These are phyloP conservation scores for Aureobasidium sp. DNA, from an alignment of 2,329 filamentous ascomycete species.

Conservation along the genomic window DNA sequence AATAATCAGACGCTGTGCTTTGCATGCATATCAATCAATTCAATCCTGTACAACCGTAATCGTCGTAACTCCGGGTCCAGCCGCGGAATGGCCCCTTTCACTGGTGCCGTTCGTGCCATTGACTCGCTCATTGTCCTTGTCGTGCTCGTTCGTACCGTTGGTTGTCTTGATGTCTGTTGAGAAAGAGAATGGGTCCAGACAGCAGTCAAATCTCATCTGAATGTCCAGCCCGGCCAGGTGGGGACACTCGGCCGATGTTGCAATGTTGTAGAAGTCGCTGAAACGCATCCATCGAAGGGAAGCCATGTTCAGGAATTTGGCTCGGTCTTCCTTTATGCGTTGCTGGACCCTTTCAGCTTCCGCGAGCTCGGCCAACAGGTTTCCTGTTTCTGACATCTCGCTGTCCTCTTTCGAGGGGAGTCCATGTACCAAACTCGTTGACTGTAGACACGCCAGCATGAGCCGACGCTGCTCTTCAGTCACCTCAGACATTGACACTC, in stretches of 20 bases:
- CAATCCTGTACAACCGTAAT: slow-evolving; percentile 14
- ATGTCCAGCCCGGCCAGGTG: not conserved
- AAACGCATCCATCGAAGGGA: slow-evolving; percentile 16
- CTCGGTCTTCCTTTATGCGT: slow-evolving; percentile 13
- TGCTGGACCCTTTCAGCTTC: slow-evolving; percentile 12
- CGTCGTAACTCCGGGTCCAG: slow-evolving; percentile 14
- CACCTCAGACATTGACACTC: not conserved
- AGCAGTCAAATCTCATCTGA: slow-evolving; percentile 12
- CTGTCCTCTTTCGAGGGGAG: not conserved
- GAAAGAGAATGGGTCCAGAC: slow-evolving; percentile 6
- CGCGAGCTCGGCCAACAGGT: slow-evolving; percentile 12
- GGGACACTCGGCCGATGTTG: slow-evolving; percentile 5
- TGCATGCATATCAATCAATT: slow-evolving; percentile 5
- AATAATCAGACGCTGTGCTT: slow-evolving; percentile 10
- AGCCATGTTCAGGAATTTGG: slow-evolving; percentile 14
- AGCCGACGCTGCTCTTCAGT: slow-evolving; percentile 4
- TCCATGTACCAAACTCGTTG: slow-evolving; percentile 8
- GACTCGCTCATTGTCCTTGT: not conserved
- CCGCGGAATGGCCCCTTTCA: not conserved
- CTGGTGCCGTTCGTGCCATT: slow-evolving; percentile 9
- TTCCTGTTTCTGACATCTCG: not conserved
- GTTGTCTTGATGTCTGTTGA: not conserved
- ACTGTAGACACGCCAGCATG: slow-evolving; percentile 11
- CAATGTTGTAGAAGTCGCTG: slow-evolving; percentile 15
- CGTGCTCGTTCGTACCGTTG: slow-evolving; percentile 2